phyloP scores from a whole-genome alignment of 331 rosid genomes.

The Quercus tomentella region DNA sequence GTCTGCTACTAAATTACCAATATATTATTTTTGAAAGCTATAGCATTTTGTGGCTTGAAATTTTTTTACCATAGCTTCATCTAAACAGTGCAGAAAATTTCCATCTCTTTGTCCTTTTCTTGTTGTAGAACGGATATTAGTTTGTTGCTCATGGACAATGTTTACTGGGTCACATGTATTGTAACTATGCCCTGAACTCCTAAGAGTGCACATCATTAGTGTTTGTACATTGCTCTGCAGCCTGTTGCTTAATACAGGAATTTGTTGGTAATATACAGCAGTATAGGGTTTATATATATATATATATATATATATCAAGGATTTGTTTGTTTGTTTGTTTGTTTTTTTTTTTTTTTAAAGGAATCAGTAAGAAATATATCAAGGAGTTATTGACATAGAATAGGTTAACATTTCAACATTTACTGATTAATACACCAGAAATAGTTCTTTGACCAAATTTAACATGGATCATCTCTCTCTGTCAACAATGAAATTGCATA shows the following conservation, averaged over 20 bases:
- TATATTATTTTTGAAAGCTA: not conserved
- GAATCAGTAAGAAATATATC: too few relatives aligned
- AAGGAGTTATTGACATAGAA: not conserved
- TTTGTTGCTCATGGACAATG: not conserved
- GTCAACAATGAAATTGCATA: conserved; percentile 11
- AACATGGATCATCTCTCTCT: not conserved
- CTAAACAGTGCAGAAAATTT: not conserved
- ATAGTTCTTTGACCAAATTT: not conserved
- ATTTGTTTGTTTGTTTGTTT: too few relatives aligned
- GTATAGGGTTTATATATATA: not conserved
- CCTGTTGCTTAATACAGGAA: not conserved
- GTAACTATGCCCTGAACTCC: not conserved
- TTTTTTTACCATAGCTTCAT: not conserved
- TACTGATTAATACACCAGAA: not conserved
- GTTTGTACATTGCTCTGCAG: not conserved
- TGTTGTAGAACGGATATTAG: not conserved
- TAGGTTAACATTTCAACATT: not conserved
- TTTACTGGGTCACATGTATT: not conserved
- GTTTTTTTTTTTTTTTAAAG: too few relatives aligned
- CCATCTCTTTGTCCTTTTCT: not conserved
- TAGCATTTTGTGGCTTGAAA: not conserved
- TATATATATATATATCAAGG: too few relatives aligned
- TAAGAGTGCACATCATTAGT: not conserved
- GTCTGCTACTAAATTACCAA: not conserved
- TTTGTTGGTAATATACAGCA: not conserved